These are phyloP conservation scores for Filosporella fistucella DNA, from an alignment of 495 filamentous ascomycete genomes.

Conservation along the genomic window DNA sequence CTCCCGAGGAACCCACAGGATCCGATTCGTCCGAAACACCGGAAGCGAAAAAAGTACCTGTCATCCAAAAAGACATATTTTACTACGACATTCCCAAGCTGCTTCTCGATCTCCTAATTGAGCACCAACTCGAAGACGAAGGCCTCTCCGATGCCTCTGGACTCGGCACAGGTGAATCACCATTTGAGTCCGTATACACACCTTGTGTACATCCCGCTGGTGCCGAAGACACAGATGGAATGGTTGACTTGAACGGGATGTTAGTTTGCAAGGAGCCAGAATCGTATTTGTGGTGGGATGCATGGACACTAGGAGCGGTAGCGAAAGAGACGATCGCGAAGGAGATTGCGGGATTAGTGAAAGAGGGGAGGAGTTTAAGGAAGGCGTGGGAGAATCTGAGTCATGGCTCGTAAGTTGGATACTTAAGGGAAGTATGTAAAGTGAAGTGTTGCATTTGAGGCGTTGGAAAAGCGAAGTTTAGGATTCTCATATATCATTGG, in stretches of 20 bases:
- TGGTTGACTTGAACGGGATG: conserved; percentile 7
- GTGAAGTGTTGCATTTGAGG: too few relatives aligned
- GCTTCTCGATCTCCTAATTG: conserved; percentile 18
- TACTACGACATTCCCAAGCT: conserved; percentile 16
- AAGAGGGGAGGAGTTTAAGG: conserved; percentile 7
- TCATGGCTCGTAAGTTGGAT: too few relatives aligned
- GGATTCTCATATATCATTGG: too few relatives aligned
- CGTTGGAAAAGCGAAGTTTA: too few relatives aligned
- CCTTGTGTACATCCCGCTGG: conserved; percentile 17
- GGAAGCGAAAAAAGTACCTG: not conserved
- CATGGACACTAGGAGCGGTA: conserved; percentile 11
- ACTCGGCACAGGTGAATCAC: conserved; percentile 12
- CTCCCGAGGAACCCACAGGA: not conserved
- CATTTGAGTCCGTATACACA: conserved; percentile 13
- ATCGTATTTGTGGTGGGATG: conserved; percentile 21
- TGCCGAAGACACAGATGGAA: not conserved
- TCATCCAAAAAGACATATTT: conserved; percentile 14
- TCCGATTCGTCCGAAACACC: not conserved
- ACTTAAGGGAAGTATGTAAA: too few relatives aligned
- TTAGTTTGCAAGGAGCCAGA: conserved; percentile 17
- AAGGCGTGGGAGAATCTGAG: not conserved
- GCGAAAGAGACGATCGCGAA: conserved; percentile 14
- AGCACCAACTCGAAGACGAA: conserved; percentile 19
- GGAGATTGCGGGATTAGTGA: conserved; percentile 12
- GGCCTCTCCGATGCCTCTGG: conserved; percentile 17